Conservation (phyloP, 2,329 filamentous ascomycete genomes). For the Pseudopyricularia cyperi region DNA sequence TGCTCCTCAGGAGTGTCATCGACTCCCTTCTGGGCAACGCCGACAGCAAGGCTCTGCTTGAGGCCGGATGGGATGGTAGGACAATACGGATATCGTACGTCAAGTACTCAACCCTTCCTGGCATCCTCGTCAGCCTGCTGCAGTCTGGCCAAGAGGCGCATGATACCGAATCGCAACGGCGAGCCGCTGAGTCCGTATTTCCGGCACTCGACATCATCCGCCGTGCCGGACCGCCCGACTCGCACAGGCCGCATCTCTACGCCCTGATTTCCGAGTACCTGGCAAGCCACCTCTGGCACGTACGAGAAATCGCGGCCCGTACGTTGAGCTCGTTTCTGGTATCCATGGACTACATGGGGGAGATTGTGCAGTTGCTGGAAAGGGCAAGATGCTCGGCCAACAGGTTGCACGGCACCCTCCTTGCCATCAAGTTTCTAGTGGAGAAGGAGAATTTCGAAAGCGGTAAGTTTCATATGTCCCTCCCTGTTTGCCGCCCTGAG, state of each 20-base stretch:
- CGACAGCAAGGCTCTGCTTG: conserved; percentile 52
- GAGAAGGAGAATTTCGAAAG: conserved; percentile 18
- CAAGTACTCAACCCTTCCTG: conserved; percentile 52
- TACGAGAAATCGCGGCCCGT: conserved; percentile 67
- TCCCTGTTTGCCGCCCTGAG: no score
- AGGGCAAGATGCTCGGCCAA: conserved; percentile 29
- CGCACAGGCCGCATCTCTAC: conserved; percentile 40
- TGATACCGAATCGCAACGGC: conserved; percentile 18
- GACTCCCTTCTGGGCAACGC: conserved; percentile 66
- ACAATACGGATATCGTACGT: conserved; percentile 56
- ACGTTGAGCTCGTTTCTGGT: conserved; percentile 54
- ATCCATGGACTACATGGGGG: conserved; percentile 32
- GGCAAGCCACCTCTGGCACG: conserved; percentile 62
- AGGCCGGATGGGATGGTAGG: conserved; percentile 49
- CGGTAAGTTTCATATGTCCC: conserved; percentile 16
- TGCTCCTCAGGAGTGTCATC: conserved; percentile 77
- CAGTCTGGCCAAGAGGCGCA: conserved; percentile 26
- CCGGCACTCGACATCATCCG: conserved; percentile 73
- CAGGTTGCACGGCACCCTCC: conserved; percentile 41
- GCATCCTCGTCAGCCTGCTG: conserved; percentile 51
- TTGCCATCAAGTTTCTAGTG: conserved; percentile 42
- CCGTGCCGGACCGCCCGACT: conserved; percentile 52
- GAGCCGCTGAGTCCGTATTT: conserved; percentile 58
- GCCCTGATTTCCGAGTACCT: conserved; percentile 48
- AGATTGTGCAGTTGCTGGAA: conserved; percentile 23